Evolutionary conservation across 768 basidiomycete genomes (phyloP).

Genomic region (Termitomyces sp.): DNA sequence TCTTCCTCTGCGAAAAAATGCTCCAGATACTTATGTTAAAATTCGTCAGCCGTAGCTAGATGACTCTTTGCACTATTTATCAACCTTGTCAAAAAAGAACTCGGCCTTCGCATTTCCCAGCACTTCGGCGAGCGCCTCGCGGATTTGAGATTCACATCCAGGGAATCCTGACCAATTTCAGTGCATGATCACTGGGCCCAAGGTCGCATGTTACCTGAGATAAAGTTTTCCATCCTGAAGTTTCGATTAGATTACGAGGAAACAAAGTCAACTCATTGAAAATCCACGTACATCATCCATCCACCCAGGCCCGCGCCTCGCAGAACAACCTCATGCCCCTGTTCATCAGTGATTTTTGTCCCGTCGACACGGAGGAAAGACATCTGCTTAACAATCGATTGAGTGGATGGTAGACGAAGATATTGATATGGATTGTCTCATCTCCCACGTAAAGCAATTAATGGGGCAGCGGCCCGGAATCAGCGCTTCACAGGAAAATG

Average conservation of each 20-base stretch:
- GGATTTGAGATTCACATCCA: constrained; percentile 76
- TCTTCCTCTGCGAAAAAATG: constrained; percentile 77
- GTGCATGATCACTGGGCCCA: neutral
- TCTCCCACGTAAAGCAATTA: neutral
- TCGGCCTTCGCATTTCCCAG: constrained; percentile 63
- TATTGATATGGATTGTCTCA: neutral
- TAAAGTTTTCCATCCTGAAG: constrained; percentile 71
- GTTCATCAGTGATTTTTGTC: constrained; percentile 52
- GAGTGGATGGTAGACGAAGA: neutral
- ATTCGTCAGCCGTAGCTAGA: neutral
- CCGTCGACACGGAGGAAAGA: constrained; percentile 52
- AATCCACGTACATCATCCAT: constrained; percentile 64
- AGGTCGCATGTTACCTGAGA: constrained; percentile 36
- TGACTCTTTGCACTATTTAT: too few species aligned
- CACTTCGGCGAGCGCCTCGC: constrained; percentile 57
- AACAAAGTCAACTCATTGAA: neutral
- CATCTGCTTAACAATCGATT: constrained; percentile 21
- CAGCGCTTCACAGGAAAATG: neutral
- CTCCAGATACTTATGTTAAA: constrained; percentile 59
- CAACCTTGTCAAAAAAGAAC: constrained; percentile 80
- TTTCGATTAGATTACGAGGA: neutral
- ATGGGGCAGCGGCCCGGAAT: neutral
- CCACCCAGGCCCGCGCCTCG: constrained; percentile 74
- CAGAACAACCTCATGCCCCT: constrained; percentile 52
- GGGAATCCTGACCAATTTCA: constrained; percentile 50